Percentiles rank a stretch among this genome's conserved stretches.
phyloP scores from a whole-genome alignment of 1,139 yeast species.

The Maudiozyma humilis region DNA sequence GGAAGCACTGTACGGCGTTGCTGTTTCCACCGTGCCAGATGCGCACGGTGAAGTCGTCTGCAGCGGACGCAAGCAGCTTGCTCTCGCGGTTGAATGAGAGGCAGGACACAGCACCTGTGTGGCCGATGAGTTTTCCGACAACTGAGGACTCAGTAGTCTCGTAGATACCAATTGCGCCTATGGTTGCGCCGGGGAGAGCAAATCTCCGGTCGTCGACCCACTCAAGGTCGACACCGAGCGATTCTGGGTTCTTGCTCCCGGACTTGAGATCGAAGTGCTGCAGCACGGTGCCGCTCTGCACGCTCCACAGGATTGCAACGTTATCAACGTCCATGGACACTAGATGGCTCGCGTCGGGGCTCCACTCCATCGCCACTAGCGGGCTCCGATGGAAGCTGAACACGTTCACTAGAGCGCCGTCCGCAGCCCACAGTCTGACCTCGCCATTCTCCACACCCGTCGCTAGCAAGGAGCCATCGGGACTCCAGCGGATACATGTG shows the following conservation, averaged over 20 bases:
- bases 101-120: constrained; percentile 50
- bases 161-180: constrained; percentile 51
- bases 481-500: constrained; percentile 54
- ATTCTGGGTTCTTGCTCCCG: constrained; percentile 10
- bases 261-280: constrained; percentile 35
- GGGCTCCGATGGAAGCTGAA: constrained; percentile 49
- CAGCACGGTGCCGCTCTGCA: constrained; percentile 40
- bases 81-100: constrained; percentile 45
- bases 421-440: constrained; percentile 58
- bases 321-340: constrained; percentile 34
- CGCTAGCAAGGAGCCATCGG: constrained; percentile 47
- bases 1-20: constrained; percentile 37
- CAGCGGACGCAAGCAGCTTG: constrained; percentile 58
- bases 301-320: constrained; percentile 47
- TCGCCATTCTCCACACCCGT: constrained; percentile 61
- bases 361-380: constrained; percentile 45
- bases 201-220: constrained; percentile 71
- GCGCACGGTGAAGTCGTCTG: constrained; percentile 66
- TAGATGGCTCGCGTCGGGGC: constrained; percentile 34
- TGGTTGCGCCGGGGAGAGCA: constrained; percentile 56
- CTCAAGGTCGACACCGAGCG: constrained; percentile 46
- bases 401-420: constrained; percentile 56
- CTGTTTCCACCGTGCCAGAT: constrained; percentile 64
- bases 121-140: constrained; percentile 62
- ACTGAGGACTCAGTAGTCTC: constrained; percentile 46